Evolutionary conservation across 345 rosid genomes (phyloP).

Genomic region (Stellera chamaejasme): DNA sequence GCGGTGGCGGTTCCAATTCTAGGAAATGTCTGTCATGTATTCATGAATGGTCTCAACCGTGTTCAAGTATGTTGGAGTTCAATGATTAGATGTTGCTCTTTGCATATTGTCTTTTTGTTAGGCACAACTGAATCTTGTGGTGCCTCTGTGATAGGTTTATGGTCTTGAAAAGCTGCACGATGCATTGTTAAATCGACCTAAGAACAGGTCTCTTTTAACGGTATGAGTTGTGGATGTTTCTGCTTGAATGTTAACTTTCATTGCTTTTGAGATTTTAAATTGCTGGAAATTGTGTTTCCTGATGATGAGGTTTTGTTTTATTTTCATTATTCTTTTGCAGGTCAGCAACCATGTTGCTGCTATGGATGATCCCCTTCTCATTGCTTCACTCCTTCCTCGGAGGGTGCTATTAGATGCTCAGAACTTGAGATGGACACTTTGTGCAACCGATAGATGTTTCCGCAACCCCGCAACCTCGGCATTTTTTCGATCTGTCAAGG

Average conservation of each 20-base stretch:
- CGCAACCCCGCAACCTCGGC: conserved; percentile 81
- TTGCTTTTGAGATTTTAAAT: neutral
- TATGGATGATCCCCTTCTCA: conserved; percentile 86
- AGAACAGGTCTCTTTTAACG: conserved; percentile 72
- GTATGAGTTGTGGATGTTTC: conserved; percentile 24
- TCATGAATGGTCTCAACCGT: conserved; percentile 88
- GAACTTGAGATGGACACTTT: conserved; percentile 91
- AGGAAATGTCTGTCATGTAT: conserved; percentile 92
- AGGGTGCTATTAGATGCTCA: conserved; percentile 72
- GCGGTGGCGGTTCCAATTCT: conserved; percentile 83
- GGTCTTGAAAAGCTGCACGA: conserved; percentile 88
- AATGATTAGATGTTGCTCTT: neutral
- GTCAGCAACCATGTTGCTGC: conserved; percentile 98
- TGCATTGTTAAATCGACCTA: conserved; percentile 73
- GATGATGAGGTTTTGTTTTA: neutral
- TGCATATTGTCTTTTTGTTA: neutral
- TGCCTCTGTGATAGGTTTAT: conserved; percentile 47
- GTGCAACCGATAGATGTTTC: conserved; percentile 93
- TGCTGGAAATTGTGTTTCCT: neutral
- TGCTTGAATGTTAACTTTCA: neutral
- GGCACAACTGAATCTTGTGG: neutral
- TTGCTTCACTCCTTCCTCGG: conserved; percentile 87
- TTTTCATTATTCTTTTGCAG: conserved; percentile 25
- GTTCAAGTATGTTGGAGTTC: conserved; percentile 51
- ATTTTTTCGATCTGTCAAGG: conserved; percentile 82